Evolutionary conservation across 257 asterid genomes (phyloP).

Genomic region (Plectranthus barbatus): DNA sequence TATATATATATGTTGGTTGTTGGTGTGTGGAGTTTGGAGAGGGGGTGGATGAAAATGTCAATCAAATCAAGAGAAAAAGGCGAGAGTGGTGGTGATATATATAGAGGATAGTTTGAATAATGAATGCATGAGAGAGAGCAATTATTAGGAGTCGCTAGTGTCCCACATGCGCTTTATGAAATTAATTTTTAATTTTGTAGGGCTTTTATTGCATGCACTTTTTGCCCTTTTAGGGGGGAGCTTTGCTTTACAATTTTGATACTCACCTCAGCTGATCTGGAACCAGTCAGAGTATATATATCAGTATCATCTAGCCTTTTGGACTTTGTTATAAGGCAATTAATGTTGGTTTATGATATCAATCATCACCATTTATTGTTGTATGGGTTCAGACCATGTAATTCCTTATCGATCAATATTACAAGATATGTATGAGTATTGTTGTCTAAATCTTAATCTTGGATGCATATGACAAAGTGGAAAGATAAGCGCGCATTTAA

Average conservation of each 20-base stretch:
- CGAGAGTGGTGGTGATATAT: neutral
- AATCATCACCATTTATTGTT: neutral
- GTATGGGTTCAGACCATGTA: neutral
- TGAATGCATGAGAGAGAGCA: conserved; percentile 21
- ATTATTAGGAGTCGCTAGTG: conserved; percentile 32
- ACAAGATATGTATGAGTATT: neutral
- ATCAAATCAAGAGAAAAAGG: neutral
- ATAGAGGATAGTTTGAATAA: neutral
- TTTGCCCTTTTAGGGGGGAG: conserved; percentile 18
- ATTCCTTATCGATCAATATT: too few species aligned
- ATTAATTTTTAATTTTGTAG: conserved; percentile 10
- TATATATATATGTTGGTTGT: neutral
- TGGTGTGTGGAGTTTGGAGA: neutral
- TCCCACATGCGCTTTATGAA: conserved; percentile 32
- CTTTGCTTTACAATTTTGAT: neutral
- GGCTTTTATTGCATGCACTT: conserved; percentile 14
- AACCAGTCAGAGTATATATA: neutral
- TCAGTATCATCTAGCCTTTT: too few species aligned
- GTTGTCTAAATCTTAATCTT: neutral
- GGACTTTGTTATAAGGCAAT: too few species aligned
- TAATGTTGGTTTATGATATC: neutral
- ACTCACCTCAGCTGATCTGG: neutral
- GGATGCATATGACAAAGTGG: neutral
- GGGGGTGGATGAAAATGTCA: neutral
- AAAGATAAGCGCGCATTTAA: too few species aligned